Evolutionary conservation across 306 rosid genomes (phyloP).

Genomic region (Cercis canadensis): DNA sequence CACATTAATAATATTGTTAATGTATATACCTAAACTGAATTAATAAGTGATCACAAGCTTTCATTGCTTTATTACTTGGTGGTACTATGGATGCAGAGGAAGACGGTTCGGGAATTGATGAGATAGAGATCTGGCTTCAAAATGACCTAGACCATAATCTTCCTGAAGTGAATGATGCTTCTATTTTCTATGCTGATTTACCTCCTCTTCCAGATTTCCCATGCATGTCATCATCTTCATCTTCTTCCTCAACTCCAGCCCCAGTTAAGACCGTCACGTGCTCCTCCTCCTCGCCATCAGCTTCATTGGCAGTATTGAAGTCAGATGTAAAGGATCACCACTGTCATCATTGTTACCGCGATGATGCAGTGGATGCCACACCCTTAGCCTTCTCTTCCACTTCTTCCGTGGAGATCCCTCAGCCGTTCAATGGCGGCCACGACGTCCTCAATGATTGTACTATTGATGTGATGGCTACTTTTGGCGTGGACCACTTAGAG

Average conservation of each 20-base stretch:
- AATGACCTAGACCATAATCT: conserved; percentile 28
- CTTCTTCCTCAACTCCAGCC: conserved; percentile 43
- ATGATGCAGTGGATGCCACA: conserved; percentile 2
- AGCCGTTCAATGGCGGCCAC: conserved; percentile 18
- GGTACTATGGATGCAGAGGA: conserved; percentile 12
- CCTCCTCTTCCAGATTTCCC: conserved; percentile 66
- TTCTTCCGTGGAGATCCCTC: conserved; percentile 57
- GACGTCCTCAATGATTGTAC: conserved; percentile 34
- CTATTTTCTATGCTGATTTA: conserved; percentile 58
- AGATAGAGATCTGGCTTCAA: conserved; percentile 52
- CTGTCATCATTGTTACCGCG: no score
- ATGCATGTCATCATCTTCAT: conserved; percentile 71
- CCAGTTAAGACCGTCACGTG: conserved; percentile 40
- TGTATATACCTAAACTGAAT: no score
- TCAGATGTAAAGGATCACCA: conserved; percentile 56
- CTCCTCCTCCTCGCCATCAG: conserved; percentile 41
- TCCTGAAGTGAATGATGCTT: conserved; percentile 40
- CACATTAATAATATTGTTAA: no score
- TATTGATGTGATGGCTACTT: conserved; percentile 55
- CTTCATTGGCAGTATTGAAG: conserved; percentile 60
- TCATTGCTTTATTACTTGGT: no score
- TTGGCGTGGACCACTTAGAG: conserved; percentile 32
- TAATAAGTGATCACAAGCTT: no score
- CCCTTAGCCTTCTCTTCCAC: conserved; percentile 47
- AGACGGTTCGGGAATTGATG: conserved; percentile 30